Conservation (phyloP, 768 basidiomycete genomes). For the Calocera viscosa region DNA sequence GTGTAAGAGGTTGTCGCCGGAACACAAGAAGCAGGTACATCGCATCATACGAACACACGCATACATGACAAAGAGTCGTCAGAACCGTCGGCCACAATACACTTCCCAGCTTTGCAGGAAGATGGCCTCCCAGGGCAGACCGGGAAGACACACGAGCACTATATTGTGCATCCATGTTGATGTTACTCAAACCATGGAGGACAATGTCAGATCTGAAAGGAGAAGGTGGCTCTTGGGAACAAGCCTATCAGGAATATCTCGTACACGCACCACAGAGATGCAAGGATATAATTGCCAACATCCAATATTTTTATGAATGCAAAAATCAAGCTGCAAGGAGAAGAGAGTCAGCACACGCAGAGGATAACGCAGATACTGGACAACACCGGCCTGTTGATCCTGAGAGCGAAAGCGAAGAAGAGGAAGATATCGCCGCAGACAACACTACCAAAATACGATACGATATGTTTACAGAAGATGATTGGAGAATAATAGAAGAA, state of each 20-base stretch:
- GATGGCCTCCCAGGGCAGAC: neutral
- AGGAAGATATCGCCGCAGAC: neutral
- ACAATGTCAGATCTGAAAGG: neutral
- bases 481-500: neutral
- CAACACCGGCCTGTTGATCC: neutral
- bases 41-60: neutral
- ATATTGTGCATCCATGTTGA: neutral
- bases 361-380: neutral
- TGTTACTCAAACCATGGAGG: neutral
- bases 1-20: conserved; percentile 17
- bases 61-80: neutral
- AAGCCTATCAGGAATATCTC: neutral
- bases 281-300: conserved; percentile 20
- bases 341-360: too few species aligned
- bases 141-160: neutral
- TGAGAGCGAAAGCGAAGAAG: neutral
- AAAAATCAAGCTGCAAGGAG: neutral
- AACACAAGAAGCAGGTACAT: conserved; percentile 20
- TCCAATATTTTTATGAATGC: conserved; percentile 30
- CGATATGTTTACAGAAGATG: neutral
- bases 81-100: neutral
- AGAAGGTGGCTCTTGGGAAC: neutral
- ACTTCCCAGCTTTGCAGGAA: neutral
- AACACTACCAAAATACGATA: neutral
- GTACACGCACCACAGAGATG: neutral